Evolutionary conservation across 495 filamentous ascomycete genomes (phyloP).

Genomic region (Penicillium simplicissimum): DNA sequence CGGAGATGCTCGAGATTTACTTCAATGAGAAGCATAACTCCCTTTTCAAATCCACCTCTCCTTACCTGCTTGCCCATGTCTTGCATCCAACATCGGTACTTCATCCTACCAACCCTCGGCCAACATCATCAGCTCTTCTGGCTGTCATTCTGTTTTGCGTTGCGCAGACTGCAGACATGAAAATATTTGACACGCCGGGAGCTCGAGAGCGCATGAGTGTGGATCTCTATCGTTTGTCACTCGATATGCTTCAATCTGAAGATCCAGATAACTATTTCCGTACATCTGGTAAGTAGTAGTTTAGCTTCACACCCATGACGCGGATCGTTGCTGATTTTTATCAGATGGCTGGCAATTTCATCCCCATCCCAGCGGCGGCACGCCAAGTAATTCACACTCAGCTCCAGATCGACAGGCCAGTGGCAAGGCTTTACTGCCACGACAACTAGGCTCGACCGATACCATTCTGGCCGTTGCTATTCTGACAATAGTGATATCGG

Average conservation of each 20-base stretch:
- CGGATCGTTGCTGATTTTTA: neutral
- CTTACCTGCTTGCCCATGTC: constrained; percentile 41
- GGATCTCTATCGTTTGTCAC: constrained; percentile 33
- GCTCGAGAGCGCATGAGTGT: constrained; percentile 28
- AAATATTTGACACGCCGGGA: constrained; percentile 28
- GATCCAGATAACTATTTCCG: constrained; percentile 29
- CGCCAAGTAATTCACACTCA: constrained; percentile 8
- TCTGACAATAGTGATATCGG: constrained; percentile 31
- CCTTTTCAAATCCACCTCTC: constrained; percentile 37
- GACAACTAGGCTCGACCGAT: constrained; percentile 20
- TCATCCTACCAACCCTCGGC: constrained; percentile 32
- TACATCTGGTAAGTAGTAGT: constrained; percentile 24
- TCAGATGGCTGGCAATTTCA: constrained; percentile 25
- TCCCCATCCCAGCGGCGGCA: constrained; percentile 5
- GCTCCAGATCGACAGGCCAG: constrained; percentile 9
- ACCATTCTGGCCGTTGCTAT: constrained; percentile 32
- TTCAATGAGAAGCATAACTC: constrained; percentile 48
- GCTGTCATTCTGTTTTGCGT: constrained; percentile 42
- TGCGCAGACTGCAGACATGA: constrained; percentile 41
- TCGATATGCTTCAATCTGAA: constrained; percentile 22
- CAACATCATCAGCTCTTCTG: constrained; percentile 37
- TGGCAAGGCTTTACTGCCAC: constrained; percentile 17
- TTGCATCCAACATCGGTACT: constrained; percentile 40
- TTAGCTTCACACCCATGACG: neutral
- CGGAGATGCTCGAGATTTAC: constrained; percentile 52